Base-by-base conservation (phyloP, 2,329 filamentous ascomycete genomes). In the Pyrenochaeta sp. region DNA sequence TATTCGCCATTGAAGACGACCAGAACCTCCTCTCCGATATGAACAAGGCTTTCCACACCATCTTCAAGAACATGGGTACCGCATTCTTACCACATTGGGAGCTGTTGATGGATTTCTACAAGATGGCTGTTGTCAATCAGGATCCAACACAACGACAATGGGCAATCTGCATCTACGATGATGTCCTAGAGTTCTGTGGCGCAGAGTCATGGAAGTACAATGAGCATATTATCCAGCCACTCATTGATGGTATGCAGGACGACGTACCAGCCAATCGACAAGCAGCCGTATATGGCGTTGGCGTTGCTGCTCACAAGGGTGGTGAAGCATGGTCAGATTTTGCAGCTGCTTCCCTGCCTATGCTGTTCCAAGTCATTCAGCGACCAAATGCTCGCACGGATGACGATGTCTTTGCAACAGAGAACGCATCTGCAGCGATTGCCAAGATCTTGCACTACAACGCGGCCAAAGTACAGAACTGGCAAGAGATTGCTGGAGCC, bases 41-140 rank as follows among this genome's bases (percentile, higher is more conserved):
- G 94, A 99, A 99, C 83, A 99, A 99, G 79, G 93, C 94, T 0
- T 99, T 96, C 82, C 94, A 99, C 74, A 93, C 91, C 48, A 90
- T 99, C 56, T 99, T 99, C 81, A 97, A 97, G 79, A 92, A 96
- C 75, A 91, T 96, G 69, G 89, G 90, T 17, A 80, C 85, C 7
- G 77, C 81, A 8, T 99, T 99, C 79, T 80, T 99, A 40, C 87
- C 86, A 4, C 80, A 90, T 28, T 99, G 93, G 92, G 89, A 96
- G 68, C 83, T 84, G 39, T 80, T 99, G 17, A 84, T 96, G 71
- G 77, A 81, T 8, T 96, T 90, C 42, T 97, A 97, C 71, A 86
- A 92, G 60, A 80, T 80, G 21, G 97, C 97, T 72, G 86, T 96
- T 54, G 83, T 82, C 28, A 94, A 89, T 44, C 64, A 74, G 3